Evolutionary conservation across 257 asterid genomes (phyloP), one percentile per base, ranked within the genome.

Genomic region (Eustoma russellianum): DNA sequence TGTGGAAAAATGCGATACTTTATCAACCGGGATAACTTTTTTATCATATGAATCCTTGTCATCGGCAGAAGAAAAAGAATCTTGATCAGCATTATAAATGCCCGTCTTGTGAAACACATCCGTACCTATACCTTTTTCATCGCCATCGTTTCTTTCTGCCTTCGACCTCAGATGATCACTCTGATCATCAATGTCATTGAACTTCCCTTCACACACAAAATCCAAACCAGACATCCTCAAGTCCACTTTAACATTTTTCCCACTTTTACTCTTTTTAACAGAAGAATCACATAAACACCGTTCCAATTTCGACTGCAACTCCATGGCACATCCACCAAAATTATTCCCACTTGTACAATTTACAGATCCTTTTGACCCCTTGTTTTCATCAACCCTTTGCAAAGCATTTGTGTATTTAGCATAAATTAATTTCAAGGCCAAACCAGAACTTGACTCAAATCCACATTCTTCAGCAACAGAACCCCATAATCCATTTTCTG

Each of bases 401-500:
- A 76, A 59, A 19, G 66, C 56, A 45, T 67, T 68, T 69, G 79
- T 58, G 69, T 78, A 76, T 74, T 77, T 74, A 33, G 53, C 75
- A 69, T 67, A 74, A 33, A 81, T 73, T 75, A 79, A 69, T 69
- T 78, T 81, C 74, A 88, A 50, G 61, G 78, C 75, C 53, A 68
- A 56, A 9, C 74, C 74, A n/a, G 46, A 44, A 38, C 54, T 30
- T 3, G 63, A 62, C 44, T 73, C 75, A 40, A 74, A 60, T 33
- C 90, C 90, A 71, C 85, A 82, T 50, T 76, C 86, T 18, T 17
- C 38, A 49, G 81, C 86, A 16, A 80, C 77, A 1, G 46, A 52
- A 49, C 57, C 62, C 93, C 91, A 83, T 44, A 48, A 33, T 15
- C 66, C 19, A 13, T 33, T 61, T 14, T 45, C 47, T 3, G 73